Evolutionary conservation across 306 rosid genomes (phyloP).

Genomic region (Begonia fuchsioides): DNA sequence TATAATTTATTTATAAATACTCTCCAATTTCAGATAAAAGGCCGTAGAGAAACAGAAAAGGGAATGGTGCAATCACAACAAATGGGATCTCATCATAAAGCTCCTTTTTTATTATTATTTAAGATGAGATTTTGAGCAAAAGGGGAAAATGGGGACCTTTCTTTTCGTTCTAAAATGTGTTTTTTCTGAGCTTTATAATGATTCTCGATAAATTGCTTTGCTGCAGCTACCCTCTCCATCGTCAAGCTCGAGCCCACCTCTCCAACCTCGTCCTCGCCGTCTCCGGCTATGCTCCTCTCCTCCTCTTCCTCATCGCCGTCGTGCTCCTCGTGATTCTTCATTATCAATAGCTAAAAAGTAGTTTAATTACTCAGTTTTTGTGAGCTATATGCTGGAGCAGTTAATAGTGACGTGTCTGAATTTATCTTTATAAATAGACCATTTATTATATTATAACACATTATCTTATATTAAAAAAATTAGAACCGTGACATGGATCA

Average conservation of each 20-base stretch:
- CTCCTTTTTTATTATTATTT: too few relatives aligned
- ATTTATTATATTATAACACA: too few relatives aligned
- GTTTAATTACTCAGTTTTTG: too few relatives aligned
- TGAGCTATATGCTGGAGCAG: too few relatives aligned
- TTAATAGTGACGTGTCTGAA: too few relatives aligned
- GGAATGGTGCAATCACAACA: neutral
- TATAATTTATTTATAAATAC: too few relatives aligned
- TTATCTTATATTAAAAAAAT: too few relatives aligned
- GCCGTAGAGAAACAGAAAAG: neutral
- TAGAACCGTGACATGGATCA: too few relatives aligned
- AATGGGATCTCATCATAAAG: conserved; percentile 7
- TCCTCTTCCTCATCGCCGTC: conserved; percentile 1
- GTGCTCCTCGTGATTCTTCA: conserved; percentile 24
- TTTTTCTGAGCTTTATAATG: conserved; percentile 66
- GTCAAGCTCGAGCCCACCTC: conserved; percentile 51
- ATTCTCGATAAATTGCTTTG: conserved; percentile 73
- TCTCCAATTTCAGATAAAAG: too few relatives aligned
- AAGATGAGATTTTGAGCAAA: too few relatives aligned
- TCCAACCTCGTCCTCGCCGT: conserved; percentile 13
- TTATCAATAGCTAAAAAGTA: conserved; percentile 6
- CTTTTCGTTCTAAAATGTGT: conserved; percentile 51
- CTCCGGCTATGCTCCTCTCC: neutral
- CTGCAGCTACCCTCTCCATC: conserved; percentile 69
- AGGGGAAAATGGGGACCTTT: conserved; percentile 23
- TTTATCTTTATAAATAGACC: too few relatives aligned